Conservation (phyloP, 2,329 filamentous ascomycete genomes). For the Penicillium capsulatum region DNA sequence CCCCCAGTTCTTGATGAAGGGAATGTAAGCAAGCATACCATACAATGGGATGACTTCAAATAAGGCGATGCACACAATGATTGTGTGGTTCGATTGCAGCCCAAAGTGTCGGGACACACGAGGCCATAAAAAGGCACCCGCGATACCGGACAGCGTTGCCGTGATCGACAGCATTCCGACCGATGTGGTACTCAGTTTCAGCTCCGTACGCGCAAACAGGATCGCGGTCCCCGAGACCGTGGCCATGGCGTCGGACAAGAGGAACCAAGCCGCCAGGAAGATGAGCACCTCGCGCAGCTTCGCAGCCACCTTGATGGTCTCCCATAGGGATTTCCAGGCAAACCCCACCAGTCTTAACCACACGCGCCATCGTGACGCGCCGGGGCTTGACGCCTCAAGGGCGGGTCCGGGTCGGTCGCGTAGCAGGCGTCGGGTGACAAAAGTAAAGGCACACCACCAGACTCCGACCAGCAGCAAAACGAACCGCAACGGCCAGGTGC, state of each 20-base stretch:
- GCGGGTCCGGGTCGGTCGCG: constrained; percentile 79
- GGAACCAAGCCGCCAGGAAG: constrained; percentile 83
- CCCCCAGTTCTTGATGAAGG: constrained; percentile 67
- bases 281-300: constrained; percentile 70
- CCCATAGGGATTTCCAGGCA: constrained; percentile 76
- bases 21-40: constrained; percentile 77
- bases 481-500: constrained; percentile 72
- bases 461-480: constrained; percentile 76
- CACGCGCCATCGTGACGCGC: constrained; percentile 35
- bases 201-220: constrained; percentile 82
- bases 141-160: constrained; percentile 71
- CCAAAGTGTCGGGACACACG: constrained; percentile 64
- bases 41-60: constrained; percentile 92
- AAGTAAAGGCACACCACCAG: constrained; percentile 86
- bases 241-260: constrained; percentile 83
- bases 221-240: constrained; percentile 89
- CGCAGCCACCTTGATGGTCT: constrained; percentile 68
- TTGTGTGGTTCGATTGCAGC: constrained; percentile 73
- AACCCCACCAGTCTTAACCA: constrained; percentile 68
- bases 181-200: constrained; percentile 76
- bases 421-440: constrained; percentile 77
- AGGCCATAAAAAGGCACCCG: constrained; percentile 82
- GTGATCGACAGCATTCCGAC: constrained; percentile 86
- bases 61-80: constrained; percentile 76
- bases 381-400: constrained; percentile 23